Evolutionary conservation across 2,329 filamentous ascomycete genomes (phyloP), one percentile per base, ranked within the genome.

Genomic region (Scolecobasidium constrictum): DNA sequence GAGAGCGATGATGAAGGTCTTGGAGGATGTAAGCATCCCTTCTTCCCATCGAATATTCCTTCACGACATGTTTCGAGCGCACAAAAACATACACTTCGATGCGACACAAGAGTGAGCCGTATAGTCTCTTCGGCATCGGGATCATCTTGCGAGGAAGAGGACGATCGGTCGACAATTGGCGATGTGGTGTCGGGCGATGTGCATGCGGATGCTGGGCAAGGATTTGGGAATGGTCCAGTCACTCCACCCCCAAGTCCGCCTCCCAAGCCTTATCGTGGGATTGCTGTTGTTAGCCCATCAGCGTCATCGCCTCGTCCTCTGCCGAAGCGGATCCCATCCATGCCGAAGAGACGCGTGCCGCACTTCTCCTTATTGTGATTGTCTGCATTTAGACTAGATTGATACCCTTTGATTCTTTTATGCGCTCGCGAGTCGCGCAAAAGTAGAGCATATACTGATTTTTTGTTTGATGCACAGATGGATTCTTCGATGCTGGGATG

Each of bases 401-500:
- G 11, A 13, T 11, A 13, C 26, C 13, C 26, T n/a, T n/a, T n/a
- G n/a, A n/a, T n/a, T n/a, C n/a, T n/a, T n/a, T n/a, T n/a, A n/a
- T n/a, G n/a, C n/a, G n/a, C n/a, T n/a, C n/a, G n/a, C n/a, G n/a
- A n/a, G n/a, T n/a, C n/a, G n/a, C n/a, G n/a, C n/a, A n/a, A n/a
- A n/a, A n/a, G n/a, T n/a, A n/a, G n/a, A 9, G 9, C 26, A 31
- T n/a, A 9, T 31, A 46, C 31, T 50, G 7, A 40, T 38, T 40
- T 48, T 49, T 50, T 48, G 47, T 43, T 22, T n/a, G 26, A 31
- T 31, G n/a, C n/a, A 31, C 57, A 94, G 88, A 95, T 69, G 90
- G 90, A 22, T 95, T 96, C 70, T 96, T 96, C 64, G 90, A 96
- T 59, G 87, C 90, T 1, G 90, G 90, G 12, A 94, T 95, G 86